Base-by-base conservation (phyloP, 140 eudicot genomes). In the Bidens hawaiensis region DNA sequence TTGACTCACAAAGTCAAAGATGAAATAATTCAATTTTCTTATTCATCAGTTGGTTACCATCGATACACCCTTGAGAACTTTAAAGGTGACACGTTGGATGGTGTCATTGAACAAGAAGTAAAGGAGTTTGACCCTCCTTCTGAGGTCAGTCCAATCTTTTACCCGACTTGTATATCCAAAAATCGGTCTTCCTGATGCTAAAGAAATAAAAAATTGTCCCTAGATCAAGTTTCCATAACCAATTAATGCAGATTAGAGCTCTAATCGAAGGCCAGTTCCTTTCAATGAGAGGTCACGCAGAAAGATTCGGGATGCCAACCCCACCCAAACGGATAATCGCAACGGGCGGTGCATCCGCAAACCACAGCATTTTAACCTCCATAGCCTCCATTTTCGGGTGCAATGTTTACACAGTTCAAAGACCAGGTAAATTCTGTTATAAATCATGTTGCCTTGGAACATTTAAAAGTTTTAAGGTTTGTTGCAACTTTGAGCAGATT, bases 301-400 rank as follows among this genome's bases (percentile, higher is more conserved):
- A 84, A 68, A 76, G 89, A 74, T 78, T 91, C 34, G 96, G 96
- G 65, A 91, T 91, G 95, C 98, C 98, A 38, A 82, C 82, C 67
- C 97, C 97, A 23, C 96, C 96, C 4, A 87, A 72, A 31, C 81
- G 96, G 23, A 80, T 87, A 48, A 87, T 87, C 34, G 98, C 98
- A 11, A 91, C 98, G 5, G 98, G 98, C 11, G 98, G 98, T 57
- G 98, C 98, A 40, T 91, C 98, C 0, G 83, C 93, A 23, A 91
- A 91, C 61, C 74, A 53, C 58, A 41, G 74, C 78, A 84, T 91
- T 75, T 78, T 91, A 53, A 78, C 38, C 70, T 41, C 70, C 3
- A 21, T 91, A 23, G 96, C 98, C 59, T 75, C 91, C 47, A 78
- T 91, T 65, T 91, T 91, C 38, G 95, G 96, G 23, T 87, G 87